These are phyloP conservation scores for Nothopassalora personata DNA, from an alignment of 2,329 filamentous ascomycete genomes.

Conservation along the genomic window DNA sequence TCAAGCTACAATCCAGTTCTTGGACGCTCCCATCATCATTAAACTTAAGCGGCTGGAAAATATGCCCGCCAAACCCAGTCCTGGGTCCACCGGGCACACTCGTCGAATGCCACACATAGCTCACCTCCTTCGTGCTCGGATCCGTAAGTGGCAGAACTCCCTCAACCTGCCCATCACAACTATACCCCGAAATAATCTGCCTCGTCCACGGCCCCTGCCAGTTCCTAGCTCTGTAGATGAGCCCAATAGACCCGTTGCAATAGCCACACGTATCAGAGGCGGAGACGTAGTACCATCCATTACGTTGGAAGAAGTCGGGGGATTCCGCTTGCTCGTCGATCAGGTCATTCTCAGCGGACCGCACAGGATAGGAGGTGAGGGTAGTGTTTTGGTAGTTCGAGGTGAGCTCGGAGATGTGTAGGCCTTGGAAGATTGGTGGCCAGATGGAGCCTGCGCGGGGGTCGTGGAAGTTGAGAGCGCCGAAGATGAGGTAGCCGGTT, in stretches of 20 bases:
- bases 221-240: slow-evolving; percentile 18
- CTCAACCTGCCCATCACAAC: slow-evolving; percentile 22
- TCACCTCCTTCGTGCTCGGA: slow-evolving; percentile 8
- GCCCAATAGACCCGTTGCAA: slow-evolving; percentile 21
- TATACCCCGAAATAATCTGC: slow-evolving; percentile 24
- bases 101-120: slow-evolving; percentile 23
- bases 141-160: slow-evolving; percentile 20
- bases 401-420: slow-evolving; percentile 20
- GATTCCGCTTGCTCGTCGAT: slow-evolving; percentile 24
- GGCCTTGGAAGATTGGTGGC: slow-evolving; percentile 24
- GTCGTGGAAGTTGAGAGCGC: slow-evolving; percentile 21
- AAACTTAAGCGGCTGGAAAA: slow-evolving; percentile 23
- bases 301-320: slow-evolving; percentile 21
- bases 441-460: slow-evolving; percentile 20
- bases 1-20: slow-evolving; percentile 22
- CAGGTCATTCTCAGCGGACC: slow-evolving; percentile 13
- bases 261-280: slow-evolving; percentile 25
- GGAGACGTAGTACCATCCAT: slow-evolving; percentile 19
- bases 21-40: slow-evolving; percentile 16
- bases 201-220: slow-evolving; percentile 24
- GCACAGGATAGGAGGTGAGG: slow-evolving; percentile 16
- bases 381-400: slow-evolving; percentile 21
- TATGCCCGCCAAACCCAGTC: slow-evolving; percentile 21
- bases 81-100: slow-evolving; percentile 19
- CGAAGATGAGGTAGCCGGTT: slow-evolving; percentile 23